A percentile compares a stretch with the other conserved stretches of the same genome.
Evolutionary conservation across 768 basidiomycete species (phyloP).

Genomic region (Baorangia bicolor): DNA sequence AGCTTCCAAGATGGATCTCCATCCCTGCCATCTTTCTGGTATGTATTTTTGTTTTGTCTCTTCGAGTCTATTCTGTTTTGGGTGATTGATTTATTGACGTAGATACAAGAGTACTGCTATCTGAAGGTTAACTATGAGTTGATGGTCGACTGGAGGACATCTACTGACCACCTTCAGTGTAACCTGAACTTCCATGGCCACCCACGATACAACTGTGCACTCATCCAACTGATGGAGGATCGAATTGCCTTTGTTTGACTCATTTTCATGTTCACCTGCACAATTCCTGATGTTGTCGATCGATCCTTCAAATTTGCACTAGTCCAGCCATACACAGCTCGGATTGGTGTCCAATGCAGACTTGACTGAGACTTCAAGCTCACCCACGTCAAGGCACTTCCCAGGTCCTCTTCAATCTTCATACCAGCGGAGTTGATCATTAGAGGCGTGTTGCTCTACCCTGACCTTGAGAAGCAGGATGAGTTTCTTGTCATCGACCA

Average conservation of each 20-base stretch:
- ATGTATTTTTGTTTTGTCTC: too few species aligned
- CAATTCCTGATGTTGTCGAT: too few species aligned
- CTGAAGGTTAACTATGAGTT: background rate
- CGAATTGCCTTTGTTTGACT: background rate
- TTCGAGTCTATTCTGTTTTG: too few species aligned
- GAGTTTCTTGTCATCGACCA: background rate
- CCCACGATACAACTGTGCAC: conserved; percentile 24
- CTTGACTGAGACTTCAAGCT: background rate
- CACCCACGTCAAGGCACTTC: background rate
- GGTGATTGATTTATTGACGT: too few species aligned
- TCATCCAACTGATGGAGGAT: background rate
- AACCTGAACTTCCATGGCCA: conserved; percentile 29
- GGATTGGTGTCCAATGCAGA: background rate
- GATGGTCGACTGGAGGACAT: conserved; percentile 22
- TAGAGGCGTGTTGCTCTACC: background rate
- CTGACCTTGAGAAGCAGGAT: background rate
- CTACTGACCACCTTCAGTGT: conserved; percentile 27
- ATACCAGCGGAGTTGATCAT: background rate
- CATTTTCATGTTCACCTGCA: background rate
- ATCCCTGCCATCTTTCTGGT: too few species aligned
- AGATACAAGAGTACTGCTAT: background rate
- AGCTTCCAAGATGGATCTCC: too few species aligned
- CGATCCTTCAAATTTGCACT: conserved; percentile 5
- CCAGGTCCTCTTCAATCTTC: background rate
- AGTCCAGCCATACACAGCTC: background rate